phyloP scores from a whole-genome alignment of 1,139 yeast species.

The Suhomyces taliae region DNA sequence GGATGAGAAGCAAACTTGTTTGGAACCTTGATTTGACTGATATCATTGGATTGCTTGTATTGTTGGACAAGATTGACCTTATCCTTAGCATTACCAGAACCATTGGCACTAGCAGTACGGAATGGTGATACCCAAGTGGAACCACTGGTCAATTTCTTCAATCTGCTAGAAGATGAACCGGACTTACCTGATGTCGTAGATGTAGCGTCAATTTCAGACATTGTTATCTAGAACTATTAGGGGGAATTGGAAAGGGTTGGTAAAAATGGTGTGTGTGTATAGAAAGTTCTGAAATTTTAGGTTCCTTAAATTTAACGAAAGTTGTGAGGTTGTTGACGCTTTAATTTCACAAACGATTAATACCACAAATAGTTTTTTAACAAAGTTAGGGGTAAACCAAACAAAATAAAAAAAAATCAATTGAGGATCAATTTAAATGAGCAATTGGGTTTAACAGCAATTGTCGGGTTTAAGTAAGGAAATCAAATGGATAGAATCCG shows the following conservation, averaged over 20 bases:
- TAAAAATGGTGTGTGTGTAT: too few species aligned
- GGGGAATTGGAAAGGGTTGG: too few species aligned
- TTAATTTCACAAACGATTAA: too few species aligned
- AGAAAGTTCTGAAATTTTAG: too few species aligned
- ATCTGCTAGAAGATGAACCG: slow-evolving; percentile 16
- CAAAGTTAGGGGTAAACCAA: too few species aligned
- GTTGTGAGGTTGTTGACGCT: too few species aligned
- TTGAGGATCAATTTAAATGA: neutral
- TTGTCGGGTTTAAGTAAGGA: neutral
- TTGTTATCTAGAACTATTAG: slow-evolving; percentile 1
- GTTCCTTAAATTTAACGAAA: too few species aligned
- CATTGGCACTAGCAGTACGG: slow-evolving; percentile 24
- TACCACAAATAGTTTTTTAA: too few species aligned
- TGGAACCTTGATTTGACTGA: slow-evolving; percentile 40
- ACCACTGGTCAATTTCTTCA: slow-evolving; percentile 41
- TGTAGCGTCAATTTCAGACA: slow-evolving; percentile 23
- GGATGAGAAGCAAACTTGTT: slow-evolving; percentile 45
- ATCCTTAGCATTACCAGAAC: slow-evolving; percentile 15
- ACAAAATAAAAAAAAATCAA: too few species aligned
- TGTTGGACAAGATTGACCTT: slow-evolving; percentile 37
- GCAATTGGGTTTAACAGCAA: neutral
- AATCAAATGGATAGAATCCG: neutral
- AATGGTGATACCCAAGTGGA: slow-evolving; percentile 56
- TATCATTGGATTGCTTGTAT: slow-evolving; percentile 34
- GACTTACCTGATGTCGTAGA: slow-evolving; percentile 11